Conservation (phyloP, 768 basidiomycete genomes). For the Lentinula lateritia region DNA sequence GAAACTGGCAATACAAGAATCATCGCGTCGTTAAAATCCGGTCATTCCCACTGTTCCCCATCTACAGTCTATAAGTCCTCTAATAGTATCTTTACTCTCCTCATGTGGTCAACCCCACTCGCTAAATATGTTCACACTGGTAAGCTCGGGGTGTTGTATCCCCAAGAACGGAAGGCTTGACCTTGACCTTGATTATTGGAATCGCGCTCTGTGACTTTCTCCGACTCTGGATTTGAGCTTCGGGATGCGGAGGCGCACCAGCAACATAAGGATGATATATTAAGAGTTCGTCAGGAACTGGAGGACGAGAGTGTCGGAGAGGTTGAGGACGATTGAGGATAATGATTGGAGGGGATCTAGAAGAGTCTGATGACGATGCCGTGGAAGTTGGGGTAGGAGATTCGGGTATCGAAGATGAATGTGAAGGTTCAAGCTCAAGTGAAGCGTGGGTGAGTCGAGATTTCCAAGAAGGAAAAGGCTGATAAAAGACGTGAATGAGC, state of each 20-base stretch:
- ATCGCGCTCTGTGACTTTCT: neutral
- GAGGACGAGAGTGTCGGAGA: neutral
- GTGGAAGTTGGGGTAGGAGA: neutral
- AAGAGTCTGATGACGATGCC: too few species aligned
- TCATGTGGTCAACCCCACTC: too few species aligned
- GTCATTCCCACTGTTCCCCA: too few species aligned
- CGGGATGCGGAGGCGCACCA: neutral
- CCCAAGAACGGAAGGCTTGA: too few species aligned
- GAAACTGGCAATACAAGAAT: too few species aligned
- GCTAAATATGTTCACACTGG: too few species aligned
- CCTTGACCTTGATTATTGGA: neutral
- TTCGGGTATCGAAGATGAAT: neutral
- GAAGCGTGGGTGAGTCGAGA: neutral
- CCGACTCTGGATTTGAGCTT: neutral
- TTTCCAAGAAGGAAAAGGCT: slow-evolving; percentile 3
- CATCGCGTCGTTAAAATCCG: too few species aligned
- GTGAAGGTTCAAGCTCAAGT: too few species aligned
- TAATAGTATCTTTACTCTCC: too few species aligned
- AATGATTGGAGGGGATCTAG: neutral
- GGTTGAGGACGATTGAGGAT: neutral
- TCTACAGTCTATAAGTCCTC: too few species aligned
- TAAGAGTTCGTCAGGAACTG: neutral
- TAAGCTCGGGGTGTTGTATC: too few species aligned
- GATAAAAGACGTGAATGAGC: neutral
- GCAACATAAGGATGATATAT: neutral